Evolutionary conservation across 1,284 basidiomycete species (phyloP).

Genomic region (Pseudozyma pruni): DNA sequence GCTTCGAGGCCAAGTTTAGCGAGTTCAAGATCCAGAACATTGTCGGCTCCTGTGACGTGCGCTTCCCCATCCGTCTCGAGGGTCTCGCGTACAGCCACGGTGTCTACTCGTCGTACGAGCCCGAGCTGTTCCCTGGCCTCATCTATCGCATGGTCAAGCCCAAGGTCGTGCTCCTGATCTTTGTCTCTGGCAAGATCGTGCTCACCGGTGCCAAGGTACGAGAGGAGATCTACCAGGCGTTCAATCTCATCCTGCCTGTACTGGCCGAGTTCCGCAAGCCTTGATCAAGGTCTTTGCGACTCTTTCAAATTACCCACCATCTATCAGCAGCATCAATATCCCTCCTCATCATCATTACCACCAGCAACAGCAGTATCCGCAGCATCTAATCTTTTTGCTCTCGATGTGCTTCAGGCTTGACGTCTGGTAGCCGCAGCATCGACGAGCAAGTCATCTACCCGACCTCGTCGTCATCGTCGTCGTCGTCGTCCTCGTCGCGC

Average conservation of each 20-base stretch:
- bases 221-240: constrained; percentile 99
- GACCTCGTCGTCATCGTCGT: background rate
- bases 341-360: background rate
- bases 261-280: constrained; percentile 69
- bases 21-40: constrained; percentile 99
- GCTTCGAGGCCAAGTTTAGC: constrained; percentile 98
- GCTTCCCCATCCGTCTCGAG: constrained; percentile 98
- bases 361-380: constrained; percentile 45
- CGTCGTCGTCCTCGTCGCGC: background rate
- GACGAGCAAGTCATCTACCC: background rate
- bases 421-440: constrained; percentile 1
- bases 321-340: constrained; percentile 33
- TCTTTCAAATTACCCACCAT: constrained; percentile 31
- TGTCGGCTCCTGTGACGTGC: constrained; percentile 94
- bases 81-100: constrained; percentile 98
- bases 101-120: constrained; percentile 97
- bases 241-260: constrained; percentile 92
- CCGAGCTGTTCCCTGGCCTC: constrained; percentile 97
- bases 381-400: constrained; percentile 22
- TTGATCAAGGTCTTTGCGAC: constrained; percentile 28
- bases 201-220: constrained; percentile 98
- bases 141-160: constrained; percentile 99
- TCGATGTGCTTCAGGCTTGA: constrained; percentile 16
- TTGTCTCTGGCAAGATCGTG: constrained; percentile 99
- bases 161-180: constrained; percentile 97